phyloP scores from a whole-genome alignment of 2,329 filamentous ascomycete species.

The Tolypocladium tundrense region DNA sequence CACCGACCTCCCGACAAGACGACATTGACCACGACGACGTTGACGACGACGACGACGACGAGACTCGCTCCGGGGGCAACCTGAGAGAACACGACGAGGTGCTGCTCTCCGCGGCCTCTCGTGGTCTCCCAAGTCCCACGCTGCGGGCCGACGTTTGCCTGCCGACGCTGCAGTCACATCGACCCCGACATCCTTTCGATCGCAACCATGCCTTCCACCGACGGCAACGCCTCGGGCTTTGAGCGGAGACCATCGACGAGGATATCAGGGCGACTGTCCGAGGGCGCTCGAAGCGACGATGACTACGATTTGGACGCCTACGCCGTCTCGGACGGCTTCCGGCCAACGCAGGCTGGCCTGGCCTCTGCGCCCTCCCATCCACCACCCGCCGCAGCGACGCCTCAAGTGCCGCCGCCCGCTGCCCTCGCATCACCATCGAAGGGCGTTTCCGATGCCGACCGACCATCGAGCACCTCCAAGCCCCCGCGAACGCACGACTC shows the following conservation, averaged over 20 bases:
- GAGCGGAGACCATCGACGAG: constrained; percentile 33
- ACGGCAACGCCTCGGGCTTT: constrained; percentile 26
- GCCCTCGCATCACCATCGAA: constrained; percentile 12
- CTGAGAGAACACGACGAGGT: neutral
- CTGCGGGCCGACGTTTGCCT: neutral
- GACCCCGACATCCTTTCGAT: neutral
- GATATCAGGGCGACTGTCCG: constrained; percentile 28
- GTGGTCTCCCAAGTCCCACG: neutral
- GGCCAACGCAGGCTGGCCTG: neutral
- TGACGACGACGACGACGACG: neutral
- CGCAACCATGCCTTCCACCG: constrained; percentile 28
- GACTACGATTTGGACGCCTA: constrained; percentile 40
- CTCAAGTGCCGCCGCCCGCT: constrained; percentile 9
- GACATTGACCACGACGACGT: neutral
- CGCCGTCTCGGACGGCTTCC: constrained; percentile 38
- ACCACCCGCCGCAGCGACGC: constrained; percentile 7
- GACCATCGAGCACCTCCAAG: constrained; percentile 48
- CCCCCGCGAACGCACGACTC: constrained; percentile 37
- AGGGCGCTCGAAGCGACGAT: constrained; percentile 19
- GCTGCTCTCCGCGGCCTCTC: neutral
- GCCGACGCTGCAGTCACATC: neutral
- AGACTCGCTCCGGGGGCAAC: too few species aligned
- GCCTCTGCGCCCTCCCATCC: constrained; percentile 13
- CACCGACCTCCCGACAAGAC: neutral
- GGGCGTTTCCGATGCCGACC: constrained; percentile 14